Evolutionary conservation across 1,284 basidiomycete genomes (phyloP).

Genomic region (Ustilago shanxiensis): DNA sequence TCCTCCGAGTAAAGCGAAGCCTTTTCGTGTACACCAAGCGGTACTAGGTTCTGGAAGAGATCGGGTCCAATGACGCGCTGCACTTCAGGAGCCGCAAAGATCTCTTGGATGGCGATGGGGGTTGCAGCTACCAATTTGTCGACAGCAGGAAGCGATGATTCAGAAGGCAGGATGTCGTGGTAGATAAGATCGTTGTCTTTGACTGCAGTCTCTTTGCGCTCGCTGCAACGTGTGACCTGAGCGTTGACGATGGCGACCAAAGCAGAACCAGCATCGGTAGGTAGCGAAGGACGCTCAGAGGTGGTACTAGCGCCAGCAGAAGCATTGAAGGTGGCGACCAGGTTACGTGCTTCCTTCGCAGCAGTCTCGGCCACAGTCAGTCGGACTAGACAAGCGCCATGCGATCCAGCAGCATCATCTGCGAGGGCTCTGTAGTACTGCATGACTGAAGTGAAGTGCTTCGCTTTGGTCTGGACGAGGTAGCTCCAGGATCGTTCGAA

Average conservation of each 20-base stretch:
- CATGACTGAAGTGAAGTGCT: conserved; percentile 86
- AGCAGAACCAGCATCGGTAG: conserved; percentile 83
- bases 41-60: conserved; percentile 88
- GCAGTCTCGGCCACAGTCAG: conserved; percentile 82
- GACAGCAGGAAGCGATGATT: conserved; percentile 82
- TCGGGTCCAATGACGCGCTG: conserved; percentile 95
- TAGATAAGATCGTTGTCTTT: conserved; percentile 98
- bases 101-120: conserved; percentile 90
- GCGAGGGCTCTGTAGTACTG: conserved; percentile 88
- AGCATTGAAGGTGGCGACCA: conserved; percentile 80
- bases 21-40: conserved; percentile 93
- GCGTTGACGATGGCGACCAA: conserved; percentile 86
- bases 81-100: conserved; percentile 90
- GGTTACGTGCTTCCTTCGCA: conserved; percentile 85
- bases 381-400: conserved; percentile 88
- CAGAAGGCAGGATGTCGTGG: conserved; percentile 88
- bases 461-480: conserved; percentile 88
- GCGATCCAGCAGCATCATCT: conserved; percentile 81
- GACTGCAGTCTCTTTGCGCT: conserved; percentile 81
- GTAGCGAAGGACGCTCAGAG: conserved; percentile 77
- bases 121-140: conserved; percentile 84
- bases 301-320: conserved; percentile 76
- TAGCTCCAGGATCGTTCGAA: conserved; percentile 96
- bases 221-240: conserved; percentile 82
- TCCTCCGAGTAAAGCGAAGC: conserved; percentile 98